Base-by-base conservation (phyloP, 345 rosid species). In the Tarenaya hassleriana region DNA sequence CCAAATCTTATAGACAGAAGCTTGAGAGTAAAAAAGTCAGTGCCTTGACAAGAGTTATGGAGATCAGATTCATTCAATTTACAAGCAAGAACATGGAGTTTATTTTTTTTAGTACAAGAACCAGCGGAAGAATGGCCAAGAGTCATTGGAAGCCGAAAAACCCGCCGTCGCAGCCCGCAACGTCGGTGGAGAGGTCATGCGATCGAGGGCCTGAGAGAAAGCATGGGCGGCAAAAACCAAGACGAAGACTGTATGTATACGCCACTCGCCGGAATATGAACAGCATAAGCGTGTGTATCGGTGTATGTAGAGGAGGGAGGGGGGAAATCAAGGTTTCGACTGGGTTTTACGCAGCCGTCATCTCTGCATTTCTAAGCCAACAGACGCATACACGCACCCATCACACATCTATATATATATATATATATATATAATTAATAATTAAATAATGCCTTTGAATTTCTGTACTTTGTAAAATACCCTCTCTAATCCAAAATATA, bases 111-210 rank as follows among this genome's bases (percentile, higher is more conserved):
- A 24, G 29, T 24, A 24, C 29, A 24, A 24, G 5, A 24, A 24
- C 29, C 3, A 24, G 29, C 5, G 29, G 29, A 24, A 24, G 59
- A 56, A 21, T 63, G 77, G 50, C 47, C 61, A 29, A 57, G 74
- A 74, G 78, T 72, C 86, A 84, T 77, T 57, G 68, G 71, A 65
- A 46, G 72, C 64, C 47, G n/a, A 64, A 65, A 18, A 47, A 54
- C 45, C 73, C 75, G 73, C 78, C 16, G 34, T 27, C 55, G 45
- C 40, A 14, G 8, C 17, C 10, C 80, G 21, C 52, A 42, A 67
- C 63, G 78, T 69, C 69, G 72, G 73, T 68, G 72, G 70, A 32
- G 52, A 44, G 18, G 27, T 41, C 81, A 75, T 75, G 44, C 47
- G 60, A 64, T 57, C 60, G 55, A 34, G 1, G 7, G 15, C 52